phyloP scores from a whole-genome alignment of 805 yeast genomes.

The Saccharomycopsis vini region DNA sequence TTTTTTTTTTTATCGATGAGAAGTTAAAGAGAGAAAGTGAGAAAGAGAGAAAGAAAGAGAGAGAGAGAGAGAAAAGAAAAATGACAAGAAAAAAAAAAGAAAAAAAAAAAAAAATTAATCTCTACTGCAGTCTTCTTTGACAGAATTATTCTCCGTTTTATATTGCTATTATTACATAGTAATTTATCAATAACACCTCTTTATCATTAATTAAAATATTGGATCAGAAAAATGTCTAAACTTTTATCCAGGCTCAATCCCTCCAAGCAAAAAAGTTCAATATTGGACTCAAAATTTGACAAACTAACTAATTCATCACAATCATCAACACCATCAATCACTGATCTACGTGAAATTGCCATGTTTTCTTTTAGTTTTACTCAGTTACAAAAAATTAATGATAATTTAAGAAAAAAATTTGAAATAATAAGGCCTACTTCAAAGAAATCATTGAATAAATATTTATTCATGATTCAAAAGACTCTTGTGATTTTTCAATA shows the following conservation, averaged over 20 bases:
- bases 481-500: constrained; percentile 18
- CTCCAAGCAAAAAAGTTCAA: constrained; percentile 4
- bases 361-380: constrained; percentile 13
- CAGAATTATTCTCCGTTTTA: no score
- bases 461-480: constrained; percentile 12
- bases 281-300: constrained; percentile 11
- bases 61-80: no score
- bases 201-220: no score
- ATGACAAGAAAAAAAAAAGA: no score
- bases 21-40: no score
- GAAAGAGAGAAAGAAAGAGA: no score
- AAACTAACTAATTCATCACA: constrained; percentile 13
- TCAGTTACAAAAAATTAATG: constrained; percentile 10
- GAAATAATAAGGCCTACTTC: constrained; percentile 16
- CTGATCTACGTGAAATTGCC: constrained; percentile 18
- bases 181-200: no score
- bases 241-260: constrained; percentile 7
- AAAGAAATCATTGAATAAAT: constrained; percentile 8
- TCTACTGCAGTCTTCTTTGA: no score
- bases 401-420: constrained; percentile 10
- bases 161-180: no score
- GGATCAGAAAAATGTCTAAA: constrained; percentile 17
- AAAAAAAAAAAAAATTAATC: no score
- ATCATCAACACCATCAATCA: constrained; percentile 12
- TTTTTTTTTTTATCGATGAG: no score